Evolutionary conservation across 176 grass and related monocot species (phyloP).

Genomic region (Paspalum notatum): DNA sequence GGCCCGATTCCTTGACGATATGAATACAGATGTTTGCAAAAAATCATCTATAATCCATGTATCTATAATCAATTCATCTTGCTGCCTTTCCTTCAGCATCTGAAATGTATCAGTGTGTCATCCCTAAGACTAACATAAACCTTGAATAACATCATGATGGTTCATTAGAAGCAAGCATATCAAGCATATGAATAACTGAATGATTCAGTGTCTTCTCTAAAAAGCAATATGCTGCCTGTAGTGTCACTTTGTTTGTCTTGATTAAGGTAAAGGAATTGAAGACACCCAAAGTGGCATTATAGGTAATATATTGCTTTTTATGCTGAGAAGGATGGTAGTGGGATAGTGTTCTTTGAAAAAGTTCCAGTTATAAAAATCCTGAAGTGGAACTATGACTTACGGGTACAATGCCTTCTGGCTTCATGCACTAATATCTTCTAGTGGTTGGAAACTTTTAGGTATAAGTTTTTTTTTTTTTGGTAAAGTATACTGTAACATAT

Average conservation of each 20-base stretch:
- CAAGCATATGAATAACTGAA: background rate
- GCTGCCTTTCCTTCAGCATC: too few relatives aligned
- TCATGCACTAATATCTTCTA: constrained; percentile 15
- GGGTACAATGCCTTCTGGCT: background rate
- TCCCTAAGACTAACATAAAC: constrained; percentile 58
- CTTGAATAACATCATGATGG: constrained; percentile 22
- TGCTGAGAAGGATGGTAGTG: constrained; percentile 36
- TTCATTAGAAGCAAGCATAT: constrained; percentile 8
- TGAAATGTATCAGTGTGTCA: constrained; percentile 58
- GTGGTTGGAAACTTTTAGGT: constrained; percentile 6
- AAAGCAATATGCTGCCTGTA: background rate
- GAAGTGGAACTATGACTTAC: background rate
- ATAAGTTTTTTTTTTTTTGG: constrained; percentile 24
- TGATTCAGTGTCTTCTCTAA: background rate
- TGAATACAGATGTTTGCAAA: too few relatives aligned
- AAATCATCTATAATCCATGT: too few relatives aligned
- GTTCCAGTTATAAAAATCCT: constrained; percentile 1
- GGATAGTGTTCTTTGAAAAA: background rate
- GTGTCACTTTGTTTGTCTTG: background rate
- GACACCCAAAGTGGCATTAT: background rate
- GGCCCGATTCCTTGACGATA: too few relatives aligned
- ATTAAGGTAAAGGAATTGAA: background rate
- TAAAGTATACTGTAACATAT: background rate
- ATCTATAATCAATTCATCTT: too few relatives aligned
- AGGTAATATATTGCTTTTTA: constrained; percentile 25